Evolutionary conservation across 164 flowering plant genomes (phyloP).

Genomic region (Berberis thunbergii): DNA sequence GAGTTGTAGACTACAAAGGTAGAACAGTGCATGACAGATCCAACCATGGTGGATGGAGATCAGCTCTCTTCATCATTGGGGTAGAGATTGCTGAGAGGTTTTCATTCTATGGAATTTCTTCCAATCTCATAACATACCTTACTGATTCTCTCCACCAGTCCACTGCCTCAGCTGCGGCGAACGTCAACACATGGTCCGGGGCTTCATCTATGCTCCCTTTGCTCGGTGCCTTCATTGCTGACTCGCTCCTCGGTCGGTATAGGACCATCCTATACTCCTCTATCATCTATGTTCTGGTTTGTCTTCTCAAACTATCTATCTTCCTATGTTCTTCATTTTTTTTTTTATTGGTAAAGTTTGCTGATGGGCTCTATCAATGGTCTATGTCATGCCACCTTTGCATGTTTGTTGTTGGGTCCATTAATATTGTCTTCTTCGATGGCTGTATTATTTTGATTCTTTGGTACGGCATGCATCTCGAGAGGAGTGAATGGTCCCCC

Average conservation of each 20-base stretch:
- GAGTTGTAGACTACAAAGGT: conserved; percentile 40
- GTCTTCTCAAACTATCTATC: neutral
- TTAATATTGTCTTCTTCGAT: too few species aligned
- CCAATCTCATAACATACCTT: conserved; percentile 42
- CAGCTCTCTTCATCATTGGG: conserved; percentile 47
- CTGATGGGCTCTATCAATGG: too few species aligned
- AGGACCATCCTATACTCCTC: conserved; percentile 23
- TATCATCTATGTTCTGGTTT: conserved; percentile 22
- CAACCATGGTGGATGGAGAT: conserved; percentile 45
- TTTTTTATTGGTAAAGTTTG: too few species aligned
- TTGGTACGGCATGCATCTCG: too few species aligned
- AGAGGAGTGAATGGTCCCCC: too few species aligned
- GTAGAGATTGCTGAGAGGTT: conserved; percentile 56
- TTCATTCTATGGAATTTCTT: conserved; percentile 41
- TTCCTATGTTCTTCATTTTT: too few species aligned
- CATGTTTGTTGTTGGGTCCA: too few species aligned
- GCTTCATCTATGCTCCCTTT: conserved; percentile 27
- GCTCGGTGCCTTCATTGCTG: conserved; percentile 23
- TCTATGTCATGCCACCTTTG: too few species aligned
- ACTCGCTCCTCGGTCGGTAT: conserved; percentile 24
- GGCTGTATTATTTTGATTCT: too few species aligned
- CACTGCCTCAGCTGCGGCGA: conserved; percentile 28
- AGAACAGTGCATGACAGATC: conserved; percentile 20
- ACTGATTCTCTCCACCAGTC: conserved; percentile 38
- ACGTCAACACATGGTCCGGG: conserved; percentile 32